Base-by-base conservation (phyloP, 805 yeast genomes). In the Millerozyma miso region DNA sequence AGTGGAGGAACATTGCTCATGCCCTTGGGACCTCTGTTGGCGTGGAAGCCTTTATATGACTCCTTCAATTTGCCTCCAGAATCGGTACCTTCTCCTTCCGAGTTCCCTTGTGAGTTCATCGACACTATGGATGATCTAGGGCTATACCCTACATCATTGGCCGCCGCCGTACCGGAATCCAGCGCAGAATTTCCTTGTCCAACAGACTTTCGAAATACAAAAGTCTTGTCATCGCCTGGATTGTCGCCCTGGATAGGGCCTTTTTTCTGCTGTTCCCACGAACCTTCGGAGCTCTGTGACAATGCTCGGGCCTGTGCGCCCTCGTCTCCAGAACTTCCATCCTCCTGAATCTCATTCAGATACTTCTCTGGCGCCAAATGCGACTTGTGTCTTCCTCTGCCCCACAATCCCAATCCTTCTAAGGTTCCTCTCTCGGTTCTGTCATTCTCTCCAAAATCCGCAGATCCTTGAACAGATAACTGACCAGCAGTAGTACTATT, bases 1-100 rank as follows among this genome's bases (percentile, higher is more conserved):
- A 73, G 62, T 3, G 80, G 80, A 1, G 80, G 79, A 2, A 68
- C 55, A 14, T 67, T 65, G 17, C 59, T 57, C 15, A 50, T 49
- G 6, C 60, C 62, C 15, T 61, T 55, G 36, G 54, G 56, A 23
- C 56, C 48, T 37, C 51, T 59, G 35, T 58, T 59, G 12, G 63
- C 60, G 48, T 71, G 76, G 54, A 71, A 69, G 4, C 76, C 76
- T 34, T 61, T 58, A 49, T 70, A 70, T 42, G 62, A 55, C 26
- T 50, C 56, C 34, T 50, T 52, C 18, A 54, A 33, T 19, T 43
- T 35, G 14, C 44, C 29, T 31, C 13, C 26, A 19, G 38, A 15
- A 26, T 14, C 33, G 17, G 45, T n/a, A 10, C 15, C 33, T n/a
- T 34, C 34, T 2, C 15, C 17, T 14, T 35, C 35, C 2, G 40